Base-by-base conservation (phyloP, 139 green algal genomes). In the Gonium pectorale region DNA sequence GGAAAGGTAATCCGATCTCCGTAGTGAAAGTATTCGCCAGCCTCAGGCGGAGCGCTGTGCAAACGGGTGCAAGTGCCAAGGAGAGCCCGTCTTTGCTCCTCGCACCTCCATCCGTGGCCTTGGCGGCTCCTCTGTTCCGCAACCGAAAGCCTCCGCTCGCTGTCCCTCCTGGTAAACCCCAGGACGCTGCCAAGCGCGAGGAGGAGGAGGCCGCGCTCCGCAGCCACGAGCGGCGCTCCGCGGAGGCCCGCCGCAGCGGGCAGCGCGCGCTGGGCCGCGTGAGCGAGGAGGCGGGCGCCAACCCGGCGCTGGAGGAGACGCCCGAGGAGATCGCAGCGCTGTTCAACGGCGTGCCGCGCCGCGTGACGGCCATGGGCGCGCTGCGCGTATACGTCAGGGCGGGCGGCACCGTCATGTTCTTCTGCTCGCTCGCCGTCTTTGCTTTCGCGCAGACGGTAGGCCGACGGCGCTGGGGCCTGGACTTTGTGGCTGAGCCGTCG, bases 371-470 rank as follows among this genome's bases (percentile, higher is more conserved):
- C 8, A 9, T 6, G 3, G 17, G 29, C 0, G 81, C 86, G 1
- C 66, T 83, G 1, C 49, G 29, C 21, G 81, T 89, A 38, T 94
- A 92, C 87, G 88, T 82, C 41, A 29, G 54, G n/a, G 84, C 89
- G 22, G 81, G 90, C 64, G 90, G 90, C 64, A 46, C 80, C 19
- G 0, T 84, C 13, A 49, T 91, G 37, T 89, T 89, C 46, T 17
- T 90, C 37, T 26, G 86, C 24, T 87, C 74, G 38, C 35, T 93
- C 29, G 72, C 80, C 40, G 77, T 91, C 56, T 93, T 93, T 79
- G 81, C 84, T 21, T 46, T 89, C 40, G 83, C 87, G 31, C 91
- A 94, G 87, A 87, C 89, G 37, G 78, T 84, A 35, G 15, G 7
- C 5, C n/a, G 63, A 24, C 56, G 24, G 51, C 7, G 51, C 46